A percentile compares a stretch with the other conserved stretches of the same genome.
phyloP scores from a whole-genome alignment of 2,329 filamentous ascomycete species.

The Phaeophleospora eucalypticola region DNA sequence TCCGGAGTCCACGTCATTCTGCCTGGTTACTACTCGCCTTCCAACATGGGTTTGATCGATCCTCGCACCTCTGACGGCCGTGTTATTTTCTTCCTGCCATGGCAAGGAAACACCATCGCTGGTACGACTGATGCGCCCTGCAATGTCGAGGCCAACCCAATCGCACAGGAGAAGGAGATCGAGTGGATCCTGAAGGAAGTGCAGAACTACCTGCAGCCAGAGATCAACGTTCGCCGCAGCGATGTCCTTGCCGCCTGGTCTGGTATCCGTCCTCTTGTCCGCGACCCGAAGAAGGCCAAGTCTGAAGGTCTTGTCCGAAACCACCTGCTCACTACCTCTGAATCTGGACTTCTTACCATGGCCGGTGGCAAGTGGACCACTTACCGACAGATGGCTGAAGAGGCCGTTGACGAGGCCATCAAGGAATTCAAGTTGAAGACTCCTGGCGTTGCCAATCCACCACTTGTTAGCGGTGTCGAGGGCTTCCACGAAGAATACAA shows the following conservation, averaged over 20 bases:
- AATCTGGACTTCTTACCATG: conserved; percentile 75
- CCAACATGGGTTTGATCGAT: conserved; percentile 83
- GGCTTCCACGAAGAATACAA: conserved; percentile 66
- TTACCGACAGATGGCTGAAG: conserved; percentile 88
- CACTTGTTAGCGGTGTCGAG: conserved; percentile 64
- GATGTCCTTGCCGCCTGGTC: conserved; percentile 91
- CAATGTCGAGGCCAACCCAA: conserved; percentile 65
- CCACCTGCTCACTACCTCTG: conserved; percentile 75
- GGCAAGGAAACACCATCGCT: conserved; percentile 89
- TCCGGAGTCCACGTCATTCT: conserved; percentile 84
- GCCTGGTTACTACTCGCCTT: conserved; percentile 79
- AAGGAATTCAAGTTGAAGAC: conserved; percentile 61
- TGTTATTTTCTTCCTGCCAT: conserved; percentile 89
- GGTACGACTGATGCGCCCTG: conserved; percentile 81
- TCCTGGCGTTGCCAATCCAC: conserved; percentile 53
- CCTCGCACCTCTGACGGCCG: conserved; percentile 81
- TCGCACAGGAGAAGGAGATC: conserved; percentile 79
- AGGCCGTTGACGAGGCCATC: conserved; percentile 78
- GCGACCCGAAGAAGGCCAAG: conserved; percentile 79
- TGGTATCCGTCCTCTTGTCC: conserved; percentile 79
- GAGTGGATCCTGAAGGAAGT: conserved; percentile 85
- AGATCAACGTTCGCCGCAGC: conserved; percentile 77
- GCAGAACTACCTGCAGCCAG: conserved; percentile 73
- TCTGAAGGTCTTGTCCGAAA: conserved; percentile 85
- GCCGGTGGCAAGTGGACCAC: conserved; percentile 92